Percentiles rank a stretch among this genome's conserved stretches.
phyloP scores from a whole-genome alignment of 257 asterid genomes.

The Solanum clarkiae region DNA sequence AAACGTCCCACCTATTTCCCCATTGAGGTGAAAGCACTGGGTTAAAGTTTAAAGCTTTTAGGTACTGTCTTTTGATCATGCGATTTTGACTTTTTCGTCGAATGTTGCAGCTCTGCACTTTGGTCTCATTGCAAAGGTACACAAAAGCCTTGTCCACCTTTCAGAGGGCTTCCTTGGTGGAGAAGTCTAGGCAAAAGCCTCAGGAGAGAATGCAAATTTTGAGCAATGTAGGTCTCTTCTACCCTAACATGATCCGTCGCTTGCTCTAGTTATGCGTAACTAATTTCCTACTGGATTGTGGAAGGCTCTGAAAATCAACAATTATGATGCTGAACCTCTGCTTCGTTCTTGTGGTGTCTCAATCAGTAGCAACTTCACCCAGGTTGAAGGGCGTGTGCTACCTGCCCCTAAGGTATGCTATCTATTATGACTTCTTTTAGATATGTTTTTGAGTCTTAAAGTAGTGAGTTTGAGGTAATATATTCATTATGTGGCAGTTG shows the following conservation, averaged over 20 bases:
- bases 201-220: conserved; percentile 71
- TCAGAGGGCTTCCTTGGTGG: conserved; percentile 74
- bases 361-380: conserved; percentile 48
- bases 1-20: conserved; percentile 84
- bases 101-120: conserved; percentile 43
- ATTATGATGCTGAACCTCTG: conserved; percentile 73
- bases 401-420: conserved; percentile 63
- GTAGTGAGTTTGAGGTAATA: not conserved
- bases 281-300: conserved; percentile 4
- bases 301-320: conserved; percentile 70
- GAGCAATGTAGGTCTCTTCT: conserved; percentile 33
- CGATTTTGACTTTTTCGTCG: not conserved
- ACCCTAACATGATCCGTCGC: not conserved
- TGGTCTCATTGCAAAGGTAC: conserved; percentile 78
- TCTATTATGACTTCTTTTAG: not conserved
- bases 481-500: conserved; percentile 35
- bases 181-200: conserved; percentile 86
- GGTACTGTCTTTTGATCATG: not conserved
- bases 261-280: not conserved
- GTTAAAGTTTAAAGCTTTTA: not conserved
- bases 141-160: conserved; percentile 65
- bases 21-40: conserved; percentile 44
- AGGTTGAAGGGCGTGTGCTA: conserved; percentile 79
- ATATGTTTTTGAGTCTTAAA: not conserved
- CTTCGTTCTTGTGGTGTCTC: conserved; percentile 71